Percentiles rank a stretch among this genome's conserved stretches.
These are phyloP conservation scores for Fusarium falciforme DNA, from an alignment of 2,329 filamentous ascomycete species.

Conservation along the genomic window DNA sequence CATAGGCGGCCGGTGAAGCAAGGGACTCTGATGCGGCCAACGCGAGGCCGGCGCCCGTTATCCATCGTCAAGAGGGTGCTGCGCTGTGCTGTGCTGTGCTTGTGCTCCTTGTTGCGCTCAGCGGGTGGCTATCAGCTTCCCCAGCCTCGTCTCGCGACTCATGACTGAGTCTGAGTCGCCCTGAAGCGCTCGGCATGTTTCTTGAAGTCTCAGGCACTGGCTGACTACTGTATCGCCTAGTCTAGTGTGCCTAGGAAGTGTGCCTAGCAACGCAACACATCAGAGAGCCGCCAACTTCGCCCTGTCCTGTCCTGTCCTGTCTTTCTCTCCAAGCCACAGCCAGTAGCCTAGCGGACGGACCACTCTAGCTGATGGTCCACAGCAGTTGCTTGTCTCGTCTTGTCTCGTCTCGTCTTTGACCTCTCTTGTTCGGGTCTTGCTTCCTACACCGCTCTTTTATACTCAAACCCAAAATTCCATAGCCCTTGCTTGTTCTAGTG, in stretches of 20 bases:
- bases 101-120: neutral
- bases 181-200: slow-evolving; percentile 22
- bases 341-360: slow-evolving; percentile 21
- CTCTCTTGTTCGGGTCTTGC: slow-evolving; percentile 32
- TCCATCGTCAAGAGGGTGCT: neutral
- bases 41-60: neutral
- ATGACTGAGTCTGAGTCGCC: neutral
- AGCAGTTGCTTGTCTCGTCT: slow-evolving; percentile 30
- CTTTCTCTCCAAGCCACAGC: slow-evolving; percentile 39
- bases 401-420: slow-evolving; percentile 36
- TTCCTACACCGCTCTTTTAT: slow-evolving; percentile 44
- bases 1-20: slow-evolving; percentile 39
- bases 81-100: neutral
- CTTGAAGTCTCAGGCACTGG: slow-evolving; percentile 28
- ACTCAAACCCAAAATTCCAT: slow-evolving; percentile 34
- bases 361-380: slow-evolving; percentile 32
- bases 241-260: slow-evolving; percentile 14
- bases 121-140: neutral
- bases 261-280: neutral
- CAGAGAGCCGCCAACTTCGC: slow-evolving; percentile 8
- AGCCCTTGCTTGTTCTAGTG: slow-evolving; percentile 28
- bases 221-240: neutral
- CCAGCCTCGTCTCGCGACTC: slow-evolving; percentile 25
- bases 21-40: slow-evolving; percentile 35
- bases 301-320: slow-evolving; percentile 4